phyloP scores from a whole-genome alignment of 768 basidiomycete species.

The Phanerodontia chrysosporium region DNA sequence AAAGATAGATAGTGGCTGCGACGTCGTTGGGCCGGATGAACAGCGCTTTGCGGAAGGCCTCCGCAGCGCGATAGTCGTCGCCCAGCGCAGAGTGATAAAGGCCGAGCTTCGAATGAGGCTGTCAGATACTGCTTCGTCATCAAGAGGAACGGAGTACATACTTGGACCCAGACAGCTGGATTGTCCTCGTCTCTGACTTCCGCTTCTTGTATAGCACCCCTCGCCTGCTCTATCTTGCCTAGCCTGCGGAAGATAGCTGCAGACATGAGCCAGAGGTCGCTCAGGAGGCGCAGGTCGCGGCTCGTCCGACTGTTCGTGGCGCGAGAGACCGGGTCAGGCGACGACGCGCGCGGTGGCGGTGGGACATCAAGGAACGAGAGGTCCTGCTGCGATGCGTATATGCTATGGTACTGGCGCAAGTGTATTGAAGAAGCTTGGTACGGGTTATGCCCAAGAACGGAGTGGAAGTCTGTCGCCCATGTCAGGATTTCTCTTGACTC shows the following conservation, averaged over 20 bases:
- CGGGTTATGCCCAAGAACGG: slow-evolving; percentile 53
- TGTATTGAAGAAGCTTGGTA: slow-evolving; percentile 84
- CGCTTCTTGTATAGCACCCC: slow-evolving; percentile 91
- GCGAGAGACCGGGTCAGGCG: slow-evolving; percentile 15
- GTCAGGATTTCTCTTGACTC: slow-evolving; percentile 2
- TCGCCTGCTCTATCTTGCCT: slow-evolving; percentile 86
- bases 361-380: slow-evolving; percentile 26
- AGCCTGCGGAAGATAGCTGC: slow-evolving; percentile 90
- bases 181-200: slow-evolving; percentile 85
- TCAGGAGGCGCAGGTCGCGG: slow-evolving; percentile 64
- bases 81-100: slow-evolving; percentile 63
- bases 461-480: slow-evolving; percentile 56
- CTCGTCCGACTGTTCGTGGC: slow-evolving; percentile 34
- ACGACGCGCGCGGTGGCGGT: slow-evolving; percentile 40
- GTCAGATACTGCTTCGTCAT: background rate
- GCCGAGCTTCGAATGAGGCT: slow-evolving; percentile 50
- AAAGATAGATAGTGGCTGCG: slow-evolving; percentile 70
- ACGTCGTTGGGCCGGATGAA: slow-evolving; percentile 80
- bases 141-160: slow-evolving; percentile 31
- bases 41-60: slow-evolving; percentile 84
- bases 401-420: slow-evolving; percentile 53
- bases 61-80: slow-evolving; percentile 56
- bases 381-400: slow-evolving; percentile 29
- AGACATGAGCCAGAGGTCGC: slow-evolving; percentile 89
- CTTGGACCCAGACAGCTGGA: slow-evolving; percentile 93